Evolutionary conservation across 768 basidiomycete genomes (phyloP), one percentile per base, ranked within the genome.

Genomic region (Dacryopinax spathularia): DNA sequence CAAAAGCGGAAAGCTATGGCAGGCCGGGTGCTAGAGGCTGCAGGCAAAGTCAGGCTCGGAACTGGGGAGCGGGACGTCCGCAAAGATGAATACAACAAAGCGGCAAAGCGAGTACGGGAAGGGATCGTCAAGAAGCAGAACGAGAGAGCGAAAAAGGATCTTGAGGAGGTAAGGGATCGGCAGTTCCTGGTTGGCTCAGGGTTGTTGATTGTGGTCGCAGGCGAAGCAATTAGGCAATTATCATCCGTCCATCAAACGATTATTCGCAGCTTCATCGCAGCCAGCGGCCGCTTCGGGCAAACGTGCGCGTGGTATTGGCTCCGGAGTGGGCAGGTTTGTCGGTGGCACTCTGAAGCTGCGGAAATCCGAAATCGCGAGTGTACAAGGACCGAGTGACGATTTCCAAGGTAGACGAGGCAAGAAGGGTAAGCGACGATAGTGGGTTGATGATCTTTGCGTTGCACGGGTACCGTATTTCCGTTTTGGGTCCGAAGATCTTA

Each of bases 181-280:
- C 29, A 64, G 25, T 18, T 37, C 6, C n/a, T 27, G 18, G 60
- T 59, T 41, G n/a, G n/a, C 27, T 2, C 43, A 3, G 29, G 5
- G 33, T 34, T 31, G 37, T 18, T 36, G 9, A 64, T 36, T 12
- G 12, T 29, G 20, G 16, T 60, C 33, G 20, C 62, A 92, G 90
- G 88, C 89, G 4, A 92, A 91, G 74, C 81, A 87, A 66, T 66
- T 88, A 65, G 90, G 90, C 18, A 91, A 90, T 72, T 92, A 91
- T 71, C 89, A 92, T 68, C 89, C 87, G 36, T 77, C 79, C 2
- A 75, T 91, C 62, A 92, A 90, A 72, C 83, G 80, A 64, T 66
- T 86, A 6, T 89, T 84, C 69, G 81, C 81, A 34, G 70, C 75
- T 4, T 71, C 72, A n/a, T 48, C 67, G 13, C 67, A 61, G 16